phyloP scores from a whole-genome alignment of 108 stramenopile genomes.

The Cyclotella baltica region DNA sequence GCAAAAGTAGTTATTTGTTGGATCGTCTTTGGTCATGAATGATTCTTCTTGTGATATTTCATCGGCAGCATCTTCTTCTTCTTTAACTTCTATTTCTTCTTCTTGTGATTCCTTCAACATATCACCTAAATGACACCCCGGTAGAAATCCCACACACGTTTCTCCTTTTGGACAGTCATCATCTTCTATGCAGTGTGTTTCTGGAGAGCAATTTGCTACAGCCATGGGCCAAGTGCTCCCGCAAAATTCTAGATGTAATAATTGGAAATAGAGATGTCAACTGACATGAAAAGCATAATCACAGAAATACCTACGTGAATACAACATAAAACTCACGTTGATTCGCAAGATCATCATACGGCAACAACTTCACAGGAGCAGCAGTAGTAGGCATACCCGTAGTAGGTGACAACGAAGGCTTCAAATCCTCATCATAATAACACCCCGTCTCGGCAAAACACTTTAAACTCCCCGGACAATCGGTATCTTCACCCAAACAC shows the following conservation, averaged over 20 bases:
- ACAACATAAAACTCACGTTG: constrained; percentile 8
- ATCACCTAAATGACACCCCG: background rate
- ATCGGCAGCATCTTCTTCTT: background rate
- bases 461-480: constrained; percentile 10
- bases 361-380: constrained; percentile 5
- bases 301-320: background rate
- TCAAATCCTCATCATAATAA: constrained; percentile 28
- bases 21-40: background rate
- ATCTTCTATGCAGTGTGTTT: constrained; percentile 5
- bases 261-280: background rate
- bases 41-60: background rate
- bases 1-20: constrained; percentile 19
- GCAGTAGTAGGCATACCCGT: background rate
- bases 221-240: background rate
- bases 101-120: background rate
- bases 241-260: background rate
- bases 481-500: constrained; percentile 26
- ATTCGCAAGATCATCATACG: background rate
- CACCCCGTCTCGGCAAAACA: constrained; percentile 25
- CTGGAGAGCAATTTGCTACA: background rate
- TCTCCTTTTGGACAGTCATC: constrained; percentile 4
- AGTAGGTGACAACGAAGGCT: constrained; percentile 3
- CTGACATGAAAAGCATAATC: background rate
- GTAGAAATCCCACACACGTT: constrained; percentile 1
- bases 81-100: background rate